Evolutionary conservation across 495 filamentous ascomycete species (phyloP), one percentile per base, ranked within the genome.

Genomic region (Xylaria curta): DNA sequence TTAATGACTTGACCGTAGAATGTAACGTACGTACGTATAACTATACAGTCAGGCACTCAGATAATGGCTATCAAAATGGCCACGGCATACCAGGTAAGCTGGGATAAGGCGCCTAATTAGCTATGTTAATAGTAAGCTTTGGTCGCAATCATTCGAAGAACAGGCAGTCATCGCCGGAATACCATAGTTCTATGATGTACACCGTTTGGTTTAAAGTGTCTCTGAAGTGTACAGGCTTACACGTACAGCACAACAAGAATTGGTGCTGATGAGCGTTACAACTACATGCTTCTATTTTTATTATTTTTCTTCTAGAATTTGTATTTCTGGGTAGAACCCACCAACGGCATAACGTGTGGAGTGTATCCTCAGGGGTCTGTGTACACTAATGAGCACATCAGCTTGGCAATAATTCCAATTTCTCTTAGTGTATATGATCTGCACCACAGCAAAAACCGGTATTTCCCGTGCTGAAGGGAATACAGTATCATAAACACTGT

Each of bases 401-500:
- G 7, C 26, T 56, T 56, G 53, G 60, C 60, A 21, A 44, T 62
- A 26, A 62, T 62, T 62, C 12, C 60, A 62, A 13, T 62, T 62
- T 62, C 26, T 31, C 26, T 56, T 56, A 56, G 53, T 31, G 49
- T 53, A 53, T 24, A 56, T 15, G 13, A 56, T 56, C 19, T 61
- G 9, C 33, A 21, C n/a, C 21, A n/a, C 15, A 62, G 60, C 60
- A 28, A 28, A 15, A 21, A 15, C 21, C 19, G 53, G 15, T 4
- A 15, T 54, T 17, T 4, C 10, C 51, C 51, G 44, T 3, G 17
- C 4, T 17, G 42, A 47, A 17, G 44, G 38, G 12, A 42, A 12
- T 42, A 42, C 38, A 42, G 38, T 42, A 42, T 42, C 38, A 42
- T 42, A 8, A 12, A 13, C 38, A 42, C 38, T 42, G 38, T 42